phyloP scores from a whole-genome alignment of 768 basidiomycete species.

The Mycena leptocephala region DNA sequence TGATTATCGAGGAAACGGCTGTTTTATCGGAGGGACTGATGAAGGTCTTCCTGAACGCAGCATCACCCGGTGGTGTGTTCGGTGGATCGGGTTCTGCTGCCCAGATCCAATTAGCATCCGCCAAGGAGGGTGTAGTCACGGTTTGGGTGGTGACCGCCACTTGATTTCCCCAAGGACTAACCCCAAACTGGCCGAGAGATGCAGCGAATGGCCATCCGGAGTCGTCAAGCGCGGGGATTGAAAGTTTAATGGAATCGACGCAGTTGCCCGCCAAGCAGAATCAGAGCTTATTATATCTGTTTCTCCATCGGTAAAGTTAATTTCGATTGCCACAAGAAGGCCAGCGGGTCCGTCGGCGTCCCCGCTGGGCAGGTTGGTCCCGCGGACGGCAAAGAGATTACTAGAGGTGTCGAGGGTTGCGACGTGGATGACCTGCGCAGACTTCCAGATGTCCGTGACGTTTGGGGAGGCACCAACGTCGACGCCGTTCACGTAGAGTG shows the following conservation, averaged over 20 bases:
- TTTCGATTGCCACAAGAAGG: conserved; percentile 41
- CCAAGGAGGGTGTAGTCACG: conserved; percentile 33
- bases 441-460: conserved; percentile 41
- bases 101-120: conserved; percentile 47
- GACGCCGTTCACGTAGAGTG: conserved; percentile 47
- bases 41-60: conserved; percentile 48
- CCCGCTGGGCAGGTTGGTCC: conserved; percentile 36
- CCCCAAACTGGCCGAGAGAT: conserved; percentile 38
- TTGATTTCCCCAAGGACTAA: conserved; percentile 41
- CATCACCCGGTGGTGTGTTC: conserved; percentile 40
- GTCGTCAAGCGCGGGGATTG: conserved; percentile 39
- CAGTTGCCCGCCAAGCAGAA: conserved; percentile 42
- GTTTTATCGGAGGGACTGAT: conserved; percentile 40
- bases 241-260: conserved; percentile 40
- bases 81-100: conserved; percentile 35
- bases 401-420: conserved; percentile 27
- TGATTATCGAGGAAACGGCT: conserved; percentile 36
- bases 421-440: conserved; percentile 37
- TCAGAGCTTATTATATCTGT: conserved; percentile 40
- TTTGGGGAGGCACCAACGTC: conserved; percentile 39
- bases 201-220: conserved; percentile 39
- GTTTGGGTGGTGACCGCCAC: conserved; percentile 35
- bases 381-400: conserved; percentile 47
- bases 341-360: conserved; percentile 43
- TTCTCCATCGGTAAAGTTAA: conserved; percentile 45